phyloP scores from a whole-genome alignment of 345 rosid species.

The Mallotus nudiflorus region DNA sequence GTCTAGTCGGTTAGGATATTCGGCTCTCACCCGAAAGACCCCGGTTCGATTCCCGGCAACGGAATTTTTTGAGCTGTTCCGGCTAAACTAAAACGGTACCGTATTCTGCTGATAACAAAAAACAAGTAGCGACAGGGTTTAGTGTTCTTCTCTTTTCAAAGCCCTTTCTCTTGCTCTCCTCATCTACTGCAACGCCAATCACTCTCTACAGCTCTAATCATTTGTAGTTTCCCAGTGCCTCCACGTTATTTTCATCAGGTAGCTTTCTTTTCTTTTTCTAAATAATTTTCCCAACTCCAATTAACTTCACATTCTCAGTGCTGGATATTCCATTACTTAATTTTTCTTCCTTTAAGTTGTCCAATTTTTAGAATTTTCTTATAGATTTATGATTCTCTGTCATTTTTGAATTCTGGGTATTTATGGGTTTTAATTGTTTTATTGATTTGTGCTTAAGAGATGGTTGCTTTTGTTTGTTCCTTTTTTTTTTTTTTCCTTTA shows the following conservation, averaged over 20 bases:
- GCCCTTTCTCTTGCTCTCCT: too few species aligned
- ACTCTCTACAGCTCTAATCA: too few species aligned
- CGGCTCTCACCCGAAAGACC: conserved; percentile 81
- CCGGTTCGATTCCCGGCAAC: conserved; percentile 76
- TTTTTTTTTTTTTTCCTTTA: too few species aligned
- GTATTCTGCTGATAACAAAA: too few species aligned
- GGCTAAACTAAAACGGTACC: too few species aligned
- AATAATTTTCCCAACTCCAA: neutral
- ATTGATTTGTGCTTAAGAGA: neutral
- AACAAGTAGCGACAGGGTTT: too few species aligned
- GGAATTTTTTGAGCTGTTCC: conserved; percentile 42
- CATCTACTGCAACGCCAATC: too few species aligned
- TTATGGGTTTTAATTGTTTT: neutral
- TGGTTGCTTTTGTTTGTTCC: too few species aligned
- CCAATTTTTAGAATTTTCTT: too few species aligned
- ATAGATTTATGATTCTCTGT: neutral
- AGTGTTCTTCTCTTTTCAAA: too few species aligned
- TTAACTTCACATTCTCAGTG: neutral
- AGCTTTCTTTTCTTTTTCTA: neutral
- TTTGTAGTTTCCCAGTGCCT: neutral
- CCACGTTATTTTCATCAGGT: neutral
- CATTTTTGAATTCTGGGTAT: neutral
- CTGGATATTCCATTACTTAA: neutral
- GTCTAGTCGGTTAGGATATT: conserved; percentile 73
- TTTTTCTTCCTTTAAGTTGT: neutral